Evolutionary conservation across 805 yeast species (phyloP).

Genomic region (Sugiyamaella smithiae): DNA sequence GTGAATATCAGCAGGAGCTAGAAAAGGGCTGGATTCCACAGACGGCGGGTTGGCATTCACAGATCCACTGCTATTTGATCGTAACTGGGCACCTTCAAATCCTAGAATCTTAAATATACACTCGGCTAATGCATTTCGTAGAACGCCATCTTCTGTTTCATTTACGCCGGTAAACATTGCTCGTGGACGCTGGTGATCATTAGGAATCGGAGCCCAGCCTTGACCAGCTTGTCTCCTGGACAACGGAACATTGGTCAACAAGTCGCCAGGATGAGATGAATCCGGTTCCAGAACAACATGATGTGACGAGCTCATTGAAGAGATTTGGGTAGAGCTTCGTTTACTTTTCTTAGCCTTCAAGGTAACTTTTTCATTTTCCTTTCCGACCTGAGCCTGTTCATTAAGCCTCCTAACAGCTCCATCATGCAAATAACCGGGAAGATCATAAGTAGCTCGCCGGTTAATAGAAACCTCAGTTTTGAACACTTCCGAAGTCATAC

Average conservation of each 20-base stretch:
- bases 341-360: constrained; percentile 14
- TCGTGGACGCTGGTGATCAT: neutral
- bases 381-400: neutral
- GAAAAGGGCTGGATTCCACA: constrained; percentile 24
- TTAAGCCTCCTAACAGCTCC: constrained; percentile 47
- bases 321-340: constrained; percentile 11
- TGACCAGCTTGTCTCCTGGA: constrained; percentile 22
- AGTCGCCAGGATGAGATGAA: constrained; percentile 76
- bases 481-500: constrained; percentile 76
- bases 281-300: constrained; percentile 29
- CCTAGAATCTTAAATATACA: constrained; percentile 70
- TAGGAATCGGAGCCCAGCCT: constrained; percentile 10
- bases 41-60: constrained; percentile 10
- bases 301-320: constrained; percentile 15
- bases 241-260: constrained; percentile 72
- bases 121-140: constrained; percentile 65
- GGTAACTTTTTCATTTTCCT: constrained; percentile 21
- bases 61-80: neutral
- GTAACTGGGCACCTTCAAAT: constrained; percentile 39
- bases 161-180: constrained; percentile 52
- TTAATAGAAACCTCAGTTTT: constrained; percentile 72
- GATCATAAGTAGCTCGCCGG: constrained; percentile 41
- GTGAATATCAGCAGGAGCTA: constrained; percentile 12
- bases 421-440: constrained; percentile 66
- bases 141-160: constrained; percentile 66